Evolutionary conservation across 2,329 filamentous ascomycete species (phyloP).

Genomic region (Pseudogymnoascus verrucosus): DNA sequence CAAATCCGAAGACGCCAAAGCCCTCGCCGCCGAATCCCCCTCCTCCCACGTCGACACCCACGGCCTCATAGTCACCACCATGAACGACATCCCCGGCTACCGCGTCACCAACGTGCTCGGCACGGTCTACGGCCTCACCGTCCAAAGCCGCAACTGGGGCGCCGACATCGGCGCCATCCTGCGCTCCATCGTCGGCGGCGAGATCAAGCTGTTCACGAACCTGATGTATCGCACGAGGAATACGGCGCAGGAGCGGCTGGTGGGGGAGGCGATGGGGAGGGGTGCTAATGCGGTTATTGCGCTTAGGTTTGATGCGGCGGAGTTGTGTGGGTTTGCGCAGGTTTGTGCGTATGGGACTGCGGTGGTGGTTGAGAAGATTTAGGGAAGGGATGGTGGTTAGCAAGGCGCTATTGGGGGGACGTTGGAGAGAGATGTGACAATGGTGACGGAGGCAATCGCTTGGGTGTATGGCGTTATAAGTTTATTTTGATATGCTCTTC

Average conservation of each 20-base stretch:
- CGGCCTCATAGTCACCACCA: constrained; percentile 53
- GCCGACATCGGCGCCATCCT: constrained; percentile 47
- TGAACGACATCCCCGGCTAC: constrained; percentile 56
- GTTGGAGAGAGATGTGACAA: background rate
- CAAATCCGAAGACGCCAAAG: background rate
- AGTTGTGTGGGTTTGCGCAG: constrained; percentile 48
- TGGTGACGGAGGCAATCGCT: background rate
- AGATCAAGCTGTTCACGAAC: constrained; percentile 50
- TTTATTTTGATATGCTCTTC: background rate
- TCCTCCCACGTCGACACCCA: constrained; percentile 52
- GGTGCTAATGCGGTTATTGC: constrained; percentile 54
- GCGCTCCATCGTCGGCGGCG: constrained; percentile 50
- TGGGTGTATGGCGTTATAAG: background rate
- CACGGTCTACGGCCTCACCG: constrained; percentile 48
- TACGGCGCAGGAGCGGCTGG: constrained; percentile 47
- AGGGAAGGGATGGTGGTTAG: constrained; percentile 20
- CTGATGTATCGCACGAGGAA: constrained; percentile 52
- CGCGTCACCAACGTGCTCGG: constrained; percentile 49
- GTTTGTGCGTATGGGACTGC: constrained; percentile 55
- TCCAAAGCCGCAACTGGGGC: constrained; percentile 50
- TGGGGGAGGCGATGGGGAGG: constrained; percentile 47
- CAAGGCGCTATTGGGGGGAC: background rate
- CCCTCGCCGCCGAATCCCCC: background rate
- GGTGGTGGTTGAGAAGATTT: constrained; percentile 48
- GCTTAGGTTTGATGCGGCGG: constrained; percentile 49